Percentiles rank a stretch among this genome's conserved stretches.
Evolutionary conservation across 1,284 basidiomycete species (phyloP).

Genomic region (Tilletia caries): DNA sequence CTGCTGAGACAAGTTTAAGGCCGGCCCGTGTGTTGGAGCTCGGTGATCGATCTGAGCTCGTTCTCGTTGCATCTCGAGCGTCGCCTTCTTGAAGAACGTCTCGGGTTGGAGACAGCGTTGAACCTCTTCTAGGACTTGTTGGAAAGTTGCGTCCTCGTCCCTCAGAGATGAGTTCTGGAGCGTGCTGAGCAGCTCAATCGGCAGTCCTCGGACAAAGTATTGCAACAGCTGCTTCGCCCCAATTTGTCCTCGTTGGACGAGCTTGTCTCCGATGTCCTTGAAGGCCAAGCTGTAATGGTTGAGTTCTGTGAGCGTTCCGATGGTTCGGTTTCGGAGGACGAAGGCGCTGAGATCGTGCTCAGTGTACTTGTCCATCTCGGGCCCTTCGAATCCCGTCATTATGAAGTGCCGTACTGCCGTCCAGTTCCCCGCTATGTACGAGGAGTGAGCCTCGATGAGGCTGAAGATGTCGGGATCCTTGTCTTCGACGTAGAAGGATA

Average conservation of each 20-base stretch:
- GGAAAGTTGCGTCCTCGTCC: neutral
- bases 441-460: neutral
- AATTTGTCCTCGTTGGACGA: neutral
- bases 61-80: neutral
- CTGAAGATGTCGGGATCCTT: neutral
- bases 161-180: neutral
- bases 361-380: neutral
- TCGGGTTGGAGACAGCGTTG: neutral
- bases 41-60: neutral
- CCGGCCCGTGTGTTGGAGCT: neutral
- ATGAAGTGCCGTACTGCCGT: neutral
- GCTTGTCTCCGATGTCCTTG: neutral
- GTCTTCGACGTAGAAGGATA: neutral
- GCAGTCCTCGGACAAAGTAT: neutral
- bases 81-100: neutral
- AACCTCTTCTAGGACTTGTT: neutral
- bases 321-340: neutral
- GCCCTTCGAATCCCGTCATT: neutral
- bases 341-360: neutral
- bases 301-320: neutral
- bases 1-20: neutral
- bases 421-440: neutral
- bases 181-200: neutral
- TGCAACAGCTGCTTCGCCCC: neutral
- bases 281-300: neutral